These are phyloP conservation scores for Phaeotremella skinneri DNA, from an alignment of 768 basidiomycete genomes.

Conservation along the genomic window DNA sequence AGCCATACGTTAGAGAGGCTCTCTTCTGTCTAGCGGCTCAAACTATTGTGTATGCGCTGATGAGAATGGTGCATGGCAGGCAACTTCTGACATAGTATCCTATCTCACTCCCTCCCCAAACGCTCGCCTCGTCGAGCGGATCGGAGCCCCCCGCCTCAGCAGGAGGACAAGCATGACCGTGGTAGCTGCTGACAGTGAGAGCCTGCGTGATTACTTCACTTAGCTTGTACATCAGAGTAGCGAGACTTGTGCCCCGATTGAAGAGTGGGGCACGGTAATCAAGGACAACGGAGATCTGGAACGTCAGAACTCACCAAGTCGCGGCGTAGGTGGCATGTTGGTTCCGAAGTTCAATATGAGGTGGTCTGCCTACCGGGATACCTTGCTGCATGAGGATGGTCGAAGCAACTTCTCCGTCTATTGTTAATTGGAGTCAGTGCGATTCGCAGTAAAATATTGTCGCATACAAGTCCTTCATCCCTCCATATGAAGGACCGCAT, in stretches of 20 bases:
- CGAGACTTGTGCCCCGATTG: no score
- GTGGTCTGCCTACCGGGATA: constrained; percentile 76
- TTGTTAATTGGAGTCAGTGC: constrained; percentile 2
- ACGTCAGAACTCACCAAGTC: constrained; percentile 67
- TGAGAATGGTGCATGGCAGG: no score
- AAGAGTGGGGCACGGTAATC: background rate
- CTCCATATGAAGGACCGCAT: background rate
- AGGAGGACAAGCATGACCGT: constrained; percentile 61
- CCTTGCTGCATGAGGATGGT: constrained; percentile 58
- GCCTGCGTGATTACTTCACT: constrained; percentile 61
- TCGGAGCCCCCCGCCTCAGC: constrained; percentile 19
- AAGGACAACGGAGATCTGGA: constrained; percentile 4
- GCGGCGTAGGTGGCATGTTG: constrained; percentile 91
- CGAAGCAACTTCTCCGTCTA: constrained; percentile 64
- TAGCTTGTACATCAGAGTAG: background rate
- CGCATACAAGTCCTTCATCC: no score
- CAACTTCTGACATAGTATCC: no score
- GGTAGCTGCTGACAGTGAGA: constrained; percentile 80
- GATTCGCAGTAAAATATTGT: no score
- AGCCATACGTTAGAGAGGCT: no score
- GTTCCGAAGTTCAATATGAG: constrained; percentile 84
- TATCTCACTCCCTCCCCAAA: background rate
- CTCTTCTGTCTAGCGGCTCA: no score
- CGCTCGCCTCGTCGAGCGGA: background rate
- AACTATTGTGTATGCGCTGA: no score